These are phyloP conservation scores for Fusarium newnesense DNA, from an alignment of 2,329 filamentous ascomycete genomes.

Conservation along the genomic window DNA sequence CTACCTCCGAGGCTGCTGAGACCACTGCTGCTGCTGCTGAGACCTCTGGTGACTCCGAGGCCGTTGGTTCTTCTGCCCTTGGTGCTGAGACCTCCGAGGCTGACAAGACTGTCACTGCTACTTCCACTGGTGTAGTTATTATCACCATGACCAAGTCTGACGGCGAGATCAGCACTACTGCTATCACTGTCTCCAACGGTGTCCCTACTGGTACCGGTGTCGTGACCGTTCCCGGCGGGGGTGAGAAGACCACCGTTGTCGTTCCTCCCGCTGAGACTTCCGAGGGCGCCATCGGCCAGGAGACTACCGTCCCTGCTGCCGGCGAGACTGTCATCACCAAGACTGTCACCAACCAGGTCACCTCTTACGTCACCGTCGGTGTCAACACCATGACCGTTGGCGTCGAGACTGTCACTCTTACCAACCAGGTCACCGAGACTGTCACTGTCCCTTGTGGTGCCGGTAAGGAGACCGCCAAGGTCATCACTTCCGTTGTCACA, in stretches of 20 bases:
- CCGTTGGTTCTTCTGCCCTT: conserved; percentile 5
- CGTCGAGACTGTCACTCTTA: conserved; percentile 34
- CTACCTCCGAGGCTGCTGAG: background rate
- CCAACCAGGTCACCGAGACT: conserved; percentile 28
- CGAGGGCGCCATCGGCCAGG: conserved; percentile 13
- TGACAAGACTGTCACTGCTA: conserved; percentile 9
- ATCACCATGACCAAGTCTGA: conserved; percentile 34
- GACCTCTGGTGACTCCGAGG: conserved; percentile 3
- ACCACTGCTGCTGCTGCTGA: conserved; percentile 6
- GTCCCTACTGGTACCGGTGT: conserved; percentile 22
- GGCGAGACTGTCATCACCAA: conserved; percentile 33
- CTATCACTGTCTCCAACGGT: conserved; percentile 23
- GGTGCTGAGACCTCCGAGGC: conserved; percentile 13
- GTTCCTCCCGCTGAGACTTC: conserved; percentile 3
- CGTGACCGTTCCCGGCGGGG: conserved; percentile 15
- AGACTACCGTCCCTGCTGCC: conserved; percentile 5
- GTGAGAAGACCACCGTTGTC: conserved; percentile 10
- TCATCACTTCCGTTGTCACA: conserved; percentile 31
- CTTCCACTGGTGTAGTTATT: conserved; percentile 11
- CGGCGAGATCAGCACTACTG: conserved; percentile 28
- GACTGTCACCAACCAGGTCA: conserved; percentile 32
- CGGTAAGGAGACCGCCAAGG: conserved; percentile 20
- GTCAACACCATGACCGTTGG: conserved; percentile 18
- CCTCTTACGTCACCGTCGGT: conserved; percentile 23
- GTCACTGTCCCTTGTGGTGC: conserved; percentile 15